A percentile compares a stretch with the other conserved stretches of the same genome.
These are phyloP conservation scores for Penicillium sp. DNA, from an alignment of 2,329 filamentous ascomycete species.

Conservation along the genomic window DNA sequence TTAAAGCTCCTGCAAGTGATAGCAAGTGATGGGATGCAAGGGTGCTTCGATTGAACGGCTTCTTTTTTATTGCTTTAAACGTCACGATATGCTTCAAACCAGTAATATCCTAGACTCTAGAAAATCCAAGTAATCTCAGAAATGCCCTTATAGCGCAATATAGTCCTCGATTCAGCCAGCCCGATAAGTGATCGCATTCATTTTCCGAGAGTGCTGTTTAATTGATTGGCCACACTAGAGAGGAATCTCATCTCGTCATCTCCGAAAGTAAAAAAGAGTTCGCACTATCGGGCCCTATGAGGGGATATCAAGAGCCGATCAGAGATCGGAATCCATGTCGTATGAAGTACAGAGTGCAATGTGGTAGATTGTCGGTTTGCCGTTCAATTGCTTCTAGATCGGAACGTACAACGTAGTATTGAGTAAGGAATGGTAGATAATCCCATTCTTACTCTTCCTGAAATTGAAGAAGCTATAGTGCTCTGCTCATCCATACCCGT, in stretches of 20 bases:
- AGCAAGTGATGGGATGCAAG: slow-evolving; percentile 7
- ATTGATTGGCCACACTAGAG: slow-evolving; percentile 15
- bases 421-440: slow-evolving; percentile 22
- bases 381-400: neutral
- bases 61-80: slow-evolving; percentile 5
- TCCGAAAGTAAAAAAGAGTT: neutral
- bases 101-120: too few relatives aligned
- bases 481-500: slow-evolving; percentile 12
- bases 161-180: neutral
- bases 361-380: neutral
- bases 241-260: slow-evolving; percentile 7
- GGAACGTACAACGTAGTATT: slow-evolving; percentile 12
- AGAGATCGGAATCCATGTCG: neutral
- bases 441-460: slow-evolving; percentile 4
- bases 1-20: slow-evolving; percentile 29
- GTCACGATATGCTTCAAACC: neutral
- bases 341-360: neutral
- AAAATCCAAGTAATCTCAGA: neutral
- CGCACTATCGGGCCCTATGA: neutral
- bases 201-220: neutral
- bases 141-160: neutral
- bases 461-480: neutral
- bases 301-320: neutral
- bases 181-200: neutral
- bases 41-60: slow-evolving; percentile 7